Base-by-base conservation (phyloP, 2,329 filamentous ascomycete genomes). In the Diaporthe caulivora region DNA sequence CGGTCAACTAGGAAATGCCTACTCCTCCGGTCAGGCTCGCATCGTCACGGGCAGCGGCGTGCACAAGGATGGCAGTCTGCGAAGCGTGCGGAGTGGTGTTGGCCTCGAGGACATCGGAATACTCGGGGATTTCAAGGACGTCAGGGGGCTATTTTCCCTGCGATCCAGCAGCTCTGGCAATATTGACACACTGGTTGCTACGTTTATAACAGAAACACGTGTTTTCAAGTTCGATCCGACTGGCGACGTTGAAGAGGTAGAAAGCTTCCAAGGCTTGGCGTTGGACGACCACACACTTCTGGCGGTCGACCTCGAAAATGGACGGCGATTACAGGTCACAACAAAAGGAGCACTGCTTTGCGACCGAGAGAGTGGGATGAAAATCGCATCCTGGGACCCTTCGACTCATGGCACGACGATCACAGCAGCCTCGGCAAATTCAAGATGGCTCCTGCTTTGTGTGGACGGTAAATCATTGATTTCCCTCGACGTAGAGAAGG, bases 11-110 rank as follows among this genome's bases (percentile, higher is more conserved):
- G 93, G 92, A 3, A 97, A 97, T 78, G 94, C 97, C 75, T 99
- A 98, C 79, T 97, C 95, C 0, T 98, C 96, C 0, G 97, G 97
- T 0, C 96, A 99, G 83, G 95, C 97, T 58, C 91, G 95, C 51
- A 94, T 99, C 75, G 95, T 99, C 15, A 95, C 96, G 2, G 96
- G 95, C 0, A 98, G 95, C 71, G 97, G 97, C 37, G 95, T 94
- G 0, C 97, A 94, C 80, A 92, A 94, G 76, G 95, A 98, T 79
- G 97, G 97, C 24, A 96, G 93, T 72, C 84, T 99, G 70, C 89
- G 97, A 74, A 98, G 95, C 80, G 94, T 99, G 29, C 90, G 97
- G 71, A 98, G 96, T 80, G 97, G 97, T 65, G 95, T 99, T 67
- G 95, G 95, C 0, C 88, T 98, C 68, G 95, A 98, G 80, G 95